A percentile compares a stretch with the other conserved stretches of the same genome.
phyloP scores from a whole-genome alignment of 441 rosid genomes.

The Croton laevigatus region DNA sequence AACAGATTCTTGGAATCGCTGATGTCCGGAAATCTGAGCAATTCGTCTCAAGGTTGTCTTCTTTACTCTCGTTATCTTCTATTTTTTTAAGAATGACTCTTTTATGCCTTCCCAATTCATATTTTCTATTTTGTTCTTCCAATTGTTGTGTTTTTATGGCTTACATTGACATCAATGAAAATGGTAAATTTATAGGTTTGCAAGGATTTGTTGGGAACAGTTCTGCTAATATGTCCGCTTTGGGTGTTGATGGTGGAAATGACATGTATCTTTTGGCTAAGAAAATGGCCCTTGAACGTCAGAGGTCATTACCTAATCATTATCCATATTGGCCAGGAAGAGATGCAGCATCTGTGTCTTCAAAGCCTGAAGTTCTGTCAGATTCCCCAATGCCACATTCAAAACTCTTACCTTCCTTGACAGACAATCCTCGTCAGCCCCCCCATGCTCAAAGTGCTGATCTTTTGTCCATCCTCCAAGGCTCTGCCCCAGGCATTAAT shows the following conservation, averaged over 20 bases:
- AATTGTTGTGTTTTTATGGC: neutral
- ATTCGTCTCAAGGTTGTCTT: slow-evolving; percentile 58
- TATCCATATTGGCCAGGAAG: slow-evolving; percentile 73
- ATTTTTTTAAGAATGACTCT: neutral
- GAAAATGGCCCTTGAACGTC: slow-evolving; percentile 77
- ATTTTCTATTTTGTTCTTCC: neutral
- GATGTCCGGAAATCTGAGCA: slow-evolving; percentile 63
- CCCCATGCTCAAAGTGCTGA: slow-evolving; percentile 72
- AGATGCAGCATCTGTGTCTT: slow-evolving; percentile 57
- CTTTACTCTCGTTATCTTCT: slow-evolving; percentile 10
- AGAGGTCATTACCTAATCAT: slow-evolving; percentile 53
- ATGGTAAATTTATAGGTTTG: slow-evolving; percentile 46
- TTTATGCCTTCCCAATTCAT: neutral
- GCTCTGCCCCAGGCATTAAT: slow-evolving; percentile 56
- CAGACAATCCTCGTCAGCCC: slow-evolving; percentile 43
- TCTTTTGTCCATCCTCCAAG: slow-evolving; percentile 67
- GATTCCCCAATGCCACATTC: slow-evolving; percentile 41
- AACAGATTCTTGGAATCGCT: slow-evolving; percentile 89
- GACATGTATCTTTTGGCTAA: slow-evolving; percentile 68
- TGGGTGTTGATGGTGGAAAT: slow-evolving; percentile 60
- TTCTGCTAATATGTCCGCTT: slow-evolving; percentile 40
- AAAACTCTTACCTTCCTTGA: slow-evolving; percentile 32
- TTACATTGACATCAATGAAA: slow-evolving; percentile 14
- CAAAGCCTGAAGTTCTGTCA: slow-evolving; percentile 56
- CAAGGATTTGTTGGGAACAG: slow-evolving; percentile 59